phyloP scores from a whole-genome alignment of 768 basidiomycete species.

The Hygrophorus pudorinus region DNA sequence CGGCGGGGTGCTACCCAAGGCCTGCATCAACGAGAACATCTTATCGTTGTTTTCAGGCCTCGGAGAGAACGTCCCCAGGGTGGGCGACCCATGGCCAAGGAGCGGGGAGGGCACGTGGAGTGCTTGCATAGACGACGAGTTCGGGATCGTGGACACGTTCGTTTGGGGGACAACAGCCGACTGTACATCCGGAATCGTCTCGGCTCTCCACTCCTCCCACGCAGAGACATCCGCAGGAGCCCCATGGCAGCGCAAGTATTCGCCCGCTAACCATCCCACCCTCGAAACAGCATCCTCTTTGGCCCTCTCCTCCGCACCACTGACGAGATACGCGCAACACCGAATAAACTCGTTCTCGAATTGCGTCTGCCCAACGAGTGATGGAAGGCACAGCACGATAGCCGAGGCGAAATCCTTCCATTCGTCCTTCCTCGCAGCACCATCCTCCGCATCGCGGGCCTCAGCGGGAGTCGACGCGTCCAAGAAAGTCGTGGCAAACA shows the following conservation, averaged over 20 bases:
- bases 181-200: slow-evolving; percentile 35
- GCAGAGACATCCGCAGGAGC: slow-evolving; percentile 35
- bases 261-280: slow-evolving; percentile 54
- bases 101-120: slow-evolving; percentile 42
- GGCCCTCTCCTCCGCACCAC: slow-evolving; percentile 36
- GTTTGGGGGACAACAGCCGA: slow-evolving; percentile 16
- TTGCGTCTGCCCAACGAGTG: slow-evolving; percentile 37
- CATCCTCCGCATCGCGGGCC: slow-evolving; percentile 5
- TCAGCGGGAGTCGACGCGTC: slow-evolving; percentile 9
- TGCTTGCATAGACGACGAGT: slow-evolving; percentile 43
- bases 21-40: slow-evolving; percentile 36
- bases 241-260: slow-evolving; percentile 55
- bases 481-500: slow-evolving; percentile 66
- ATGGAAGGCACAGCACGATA: slow-evolving; percentile 51
- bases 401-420: slow-evolving; percentile 62
- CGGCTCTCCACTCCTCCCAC: slow-evolving; percentile 52
- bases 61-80: slow-evolving; percentile 42
- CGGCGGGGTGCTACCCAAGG: slow-evolving; percentile 21
- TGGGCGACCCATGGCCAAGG: slow-evolving; percentile 31
- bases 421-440: slow-evolving; percentile 16
- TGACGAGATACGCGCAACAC: slow-evolving; percentile 55
- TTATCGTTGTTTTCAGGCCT: slow-evolving; percentile 33
- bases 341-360: slow-evolving; percentile 67
- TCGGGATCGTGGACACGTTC: slow-evolving; percentile 22
- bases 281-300: slow-evolving; percentile 32